phyloP scores from a whole-genome alignment of 352 stramenopile species.

The Globisporangium barbulae region DNA sequence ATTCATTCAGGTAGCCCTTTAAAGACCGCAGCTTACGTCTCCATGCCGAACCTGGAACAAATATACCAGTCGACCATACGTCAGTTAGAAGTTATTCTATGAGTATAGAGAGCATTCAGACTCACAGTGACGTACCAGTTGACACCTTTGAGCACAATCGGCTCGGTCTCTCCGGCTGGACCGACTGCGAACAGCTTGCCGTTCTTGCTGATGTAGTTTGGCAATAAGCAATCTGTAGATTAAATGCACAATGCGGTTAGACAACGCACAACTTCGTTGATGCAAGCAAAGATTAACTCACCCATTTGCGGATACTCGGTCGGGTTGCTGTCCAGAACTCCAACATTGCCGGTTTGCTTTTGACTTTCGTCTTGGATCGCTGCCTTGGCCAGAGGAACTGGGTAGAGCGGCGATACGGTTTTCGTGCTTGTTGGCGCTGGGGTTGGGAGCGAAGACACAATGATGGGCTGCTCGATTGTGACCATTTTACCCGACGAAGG shows the following conservation, averaged over 20 bases:
- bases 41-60: conserved; percentile 16
- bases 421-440: not conserved
- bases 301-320: conserved; percentile 14
- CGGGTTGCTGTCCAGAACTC: conserved; percentile 5
- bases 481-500: not conserved
- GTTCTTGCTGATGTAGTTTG: conserved; percentile 27
- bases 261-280: not conserved
- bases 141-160: conserved; percentile 18
- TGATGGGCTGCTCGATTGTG: not conserved
- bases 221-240: conserved; percentile 12
- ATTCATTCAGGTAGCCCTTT: not conserved
- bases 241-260: not conserved
- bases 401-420: not conserved
- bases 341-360: not conserved
- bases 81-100: not conserved
- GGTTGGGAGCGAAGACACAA: not conserved
- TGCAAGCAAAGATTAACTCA: not conserved
- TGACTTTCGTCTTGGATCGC: conserved; percentile 7
- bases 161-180: conserved; percentile 12
- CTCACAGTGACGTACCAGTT: conserved; percentile 12
- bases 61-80: not conserved
- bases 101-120: not conserved
- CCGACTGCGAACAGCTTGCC: conserved; percentile 21
- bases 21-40: conserved; percentile 9
- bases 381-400: not conserved